phyloP scores from a whole-genome alignment of 2,329 filamentous ascomycete genomes.

The Beauveria asiatica region DNA sequence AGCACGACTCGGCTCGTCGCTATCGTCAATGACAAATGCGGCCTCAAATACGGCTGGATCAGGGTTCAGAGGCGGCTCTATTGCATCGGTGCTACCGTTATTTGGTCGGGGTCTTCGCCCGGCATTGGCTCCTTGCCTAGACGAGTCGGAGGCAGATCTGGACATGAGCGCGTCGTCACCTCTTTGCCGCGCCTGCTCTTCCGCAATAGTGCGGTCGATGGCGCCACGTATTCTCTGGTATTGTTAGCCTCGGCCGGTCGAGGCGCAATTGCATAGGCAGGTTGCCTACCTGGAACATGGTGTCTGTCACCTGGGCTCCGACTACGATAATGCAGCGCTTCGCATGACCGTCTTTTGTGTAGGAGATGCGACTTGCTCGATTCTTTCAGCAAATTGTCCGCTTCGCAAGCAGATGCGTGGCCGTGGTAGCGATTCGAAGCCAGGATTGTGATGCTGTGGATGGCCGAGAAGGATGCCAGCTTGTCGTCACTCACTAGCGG shows the following conservation, averaged over 20 bases:
- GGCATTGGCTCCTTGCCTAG: constrained; percentile 30
- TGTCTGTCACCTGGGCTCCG: constrained; percentile 1
- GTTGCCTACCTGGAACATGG: constrained; percentile 5
- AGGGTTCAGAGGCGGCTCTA: constrained; percentile 43
- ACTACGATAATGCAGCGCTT: not conserved
- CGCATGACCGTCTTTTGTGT: not conserved
- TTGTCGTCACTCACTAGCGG: constrained; percentile 1
- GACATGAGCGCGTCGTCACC: constrained; percentile 35
- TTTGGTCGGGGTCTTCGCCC: constrained; percentile 28
- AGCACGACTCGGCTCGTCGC: constrained; percentile 57
- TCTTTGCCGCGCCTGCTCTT: constrained; percentile 79
- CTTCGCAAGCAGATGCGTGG: not conserved
- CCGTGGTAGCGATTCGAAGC: not conserved
- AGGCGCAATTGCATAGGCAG: not conserved
- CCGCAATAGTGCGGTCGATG: constrained; percentile 79
- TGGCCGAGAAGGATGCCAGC: not conserved
- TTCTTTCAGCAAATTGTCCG: not conserved
- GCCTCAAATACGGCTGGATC: constrained; percentile 84
- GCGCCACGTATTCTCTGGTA: constrained; percentile 69
- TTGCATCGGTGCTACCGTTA: constrained; percentile 28
- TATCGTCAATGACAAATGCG: constrained; percentile 79
- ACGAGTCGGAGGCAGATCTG: constrained; percentile 28
- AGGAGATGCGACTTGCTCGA: too few species aligned
- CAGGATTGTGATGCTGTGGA: not conserved
- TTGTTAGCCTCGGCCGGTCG: not conserved